Conservation (phyloP, 495 filamentous ascomycete species). For the Alectoria sarmentosa region DNA sequence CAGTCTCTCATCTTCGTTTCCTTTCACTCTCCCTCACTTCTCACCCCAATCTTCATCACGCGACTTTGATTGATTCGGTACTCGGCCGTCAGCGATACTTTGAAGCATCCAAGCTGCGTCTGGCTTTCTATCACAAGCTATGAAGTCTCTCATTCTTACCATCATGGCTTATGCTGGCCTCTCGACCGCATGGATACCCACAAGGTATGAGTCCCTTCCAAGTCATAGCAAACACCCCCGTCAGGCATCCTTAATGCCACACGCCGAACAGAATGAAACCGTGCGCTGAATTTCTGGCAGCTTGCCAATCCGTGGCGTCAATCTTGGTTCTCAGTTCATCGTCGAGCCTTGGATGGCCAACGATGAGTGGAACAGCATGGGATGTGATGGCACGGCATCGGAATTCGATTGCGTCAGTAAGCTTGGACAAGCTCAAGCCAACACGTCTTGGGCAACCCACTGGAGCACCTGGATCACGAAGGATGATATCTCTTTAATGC, state of each 20-base stretch:
- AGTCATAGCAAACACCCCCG: neutral
- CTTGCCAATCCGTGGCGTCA: constrained; percentile 54
- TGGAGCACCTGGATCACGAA: constrained; percentile 54
- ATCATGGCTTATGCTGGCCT: neutral
- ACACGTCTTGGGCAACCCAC: constrained; percentile 48
- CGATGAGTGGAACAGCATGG: constrained; percentile 45
- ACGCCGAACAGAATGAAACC: neutral
- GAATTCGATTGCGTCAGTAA: constrained; percentile 52
- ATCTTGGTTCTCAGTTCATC: constrained; percentile 52
- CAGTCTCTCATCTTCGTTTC: no score
- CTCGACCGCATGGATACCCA: constrained; percentile 7
- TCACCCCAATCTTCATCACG: no score
- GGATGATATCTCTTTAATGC: constrained; percentile 48
- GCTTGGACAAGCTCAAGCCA: constrained; percentile 47
- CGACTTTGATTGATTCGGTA: neutral
- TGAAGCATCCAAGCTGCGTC: neutral
- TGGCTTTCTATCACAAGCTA: neutral
- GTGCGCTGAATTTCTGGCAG: neutral
- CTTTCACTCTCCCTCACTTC: no score
- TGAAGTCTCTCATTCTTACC: neutral
- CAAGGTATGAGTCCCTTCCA: neutral
- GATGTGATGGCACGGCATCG: constrained; percentile 43
- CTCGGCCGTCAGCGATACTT: no score
- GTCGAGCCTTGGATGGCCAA: constrained; percentile 54
- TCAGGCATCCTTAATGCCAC: neutral